Conservation (phyloP, 1,284 basidiomycete species). For the Irpex sp. region DNA sequence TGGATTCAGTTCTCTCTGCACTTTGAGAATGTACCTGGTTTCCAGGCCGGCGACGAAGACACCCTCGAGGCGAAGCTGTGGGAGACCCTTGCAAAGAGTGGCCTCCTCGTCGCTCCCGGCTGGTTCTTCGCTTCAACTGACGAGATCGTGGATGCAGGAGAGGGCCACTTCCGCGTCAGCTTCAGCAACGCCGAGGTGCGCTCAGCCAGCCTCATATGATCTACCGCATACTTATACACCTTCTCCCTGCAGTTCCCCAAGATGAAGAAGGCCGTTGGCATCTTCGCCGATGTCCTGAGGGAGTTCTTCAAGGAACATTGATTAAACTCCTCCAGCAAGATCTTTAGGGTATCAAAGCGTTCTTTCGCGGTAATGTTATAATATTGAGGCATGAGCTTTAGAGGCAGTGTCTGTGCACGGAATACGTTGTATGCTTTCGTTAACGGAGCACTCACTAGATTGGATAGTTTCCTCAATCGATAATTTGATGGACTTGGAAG, state of each 20-base stretch:
- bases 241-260: constrained; percentile 17
- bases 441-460: neutral
- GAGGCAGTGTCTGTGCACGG: neutral
- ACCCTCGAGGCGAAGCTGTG: constrained; percentile 55
- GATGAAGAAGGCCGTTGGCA: constrained; percentile 27
- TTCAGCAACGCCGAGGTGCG: constrained; percentile 57
- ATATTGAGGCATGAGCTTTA: neutral
- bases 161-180: constrained; percentile 60
- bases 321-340: neutral
- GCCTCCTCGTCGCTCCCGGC: constrained; percentile 59
- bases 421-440: neutral
- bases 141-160: constrained; percentile 23
- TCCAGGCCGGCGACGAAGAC: constrained; percentile 35
- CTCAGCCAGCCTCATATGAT: too few relatives aligned
- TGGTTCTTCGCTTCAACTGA: constrained; percentile 50
- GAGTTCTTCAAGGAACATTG: constrained; percentile 26
- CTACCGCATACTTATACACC: neutral
- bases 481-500: too few relatives aligned
- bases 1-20: constrained; percentile 54
- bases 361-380: neutral
- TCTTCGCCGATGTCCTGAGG: constrained; percentile 26
- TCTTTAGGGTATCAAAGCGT: neutral
- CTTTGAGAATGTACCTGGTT: constrained; percentile 56
- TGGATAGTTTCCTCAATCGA: neutral
- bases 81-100: constrained; percentile 53